These are phyloP conservation scores for Fusarium staphyleae DNA, from an alignment of 2,329 filamentous ascomycete species.

Conservation along the genomic window DNA sequence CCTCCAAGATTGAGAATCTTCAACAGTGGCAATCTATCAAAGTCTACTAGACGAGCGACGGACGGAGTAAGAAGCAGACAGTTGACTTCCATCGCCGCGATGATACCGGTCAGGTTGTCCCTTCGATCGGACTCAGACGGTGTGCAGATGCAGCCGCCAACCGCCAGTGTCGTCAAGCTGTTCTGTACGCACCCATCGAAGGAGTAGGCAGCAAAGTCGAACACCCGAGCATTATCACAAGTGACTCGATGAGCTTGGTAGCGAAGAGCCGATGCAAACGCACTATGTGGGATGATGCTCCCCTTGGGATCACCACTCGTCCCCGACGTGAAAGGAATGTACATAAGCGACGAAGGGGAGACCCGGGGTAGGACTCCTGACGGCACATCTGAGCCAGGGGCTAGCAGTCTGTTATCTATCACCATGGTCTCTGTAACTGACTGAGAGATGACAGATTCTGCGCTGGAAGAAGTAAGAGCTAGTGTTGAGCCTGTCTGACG, in stretches of 20 bases:
- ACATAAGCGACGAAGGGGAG: not conserved
- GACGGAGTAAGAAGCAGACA: conserved; percentile 51
- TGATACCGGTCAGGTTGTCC: conserved; percentile 52
- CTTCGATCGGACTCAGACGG: conserved; percentile 60
- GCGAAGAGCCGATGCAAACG: not conserved
- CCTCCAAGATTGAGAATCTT: not conserved
- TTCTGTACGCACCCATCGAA: conserved; percentile 32
- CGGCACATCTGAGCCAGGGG: too few species aligned
- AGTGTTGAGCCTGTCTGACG: conserved; percentile 10
- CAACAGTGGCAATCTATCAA: not conserved
- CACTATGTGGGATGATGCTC: not conserved
- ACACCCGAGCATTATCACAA: conserved; percentile 10
- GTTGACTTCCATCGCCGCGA: conserved; percentile 49
- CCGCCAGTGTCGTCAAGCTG: conserved; percentile 13
- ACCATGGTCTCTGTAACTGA: too few species aligned
- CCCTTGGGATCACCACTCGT: conserved; percentile 6
- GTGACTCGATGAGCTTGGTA: not conserved
- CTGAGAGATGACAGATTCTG: too few species aligned
- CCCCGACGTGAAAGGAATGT: not conserved
- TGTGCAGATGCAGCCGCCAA: conserved; percentile 58
- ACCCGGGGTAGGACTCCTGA: too few species aligned
- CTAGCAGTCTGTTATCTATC: too few species aligned
- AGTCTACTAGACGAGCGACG: conserved; percentile 44
- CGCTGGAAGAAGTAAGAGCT: not conserved
- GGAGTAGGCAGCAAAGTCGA: conserved; percentile 30